Conservation (phyloP, 2,329 filamentous ascomycete species). For the Venturiaceae sp. region DNA sequence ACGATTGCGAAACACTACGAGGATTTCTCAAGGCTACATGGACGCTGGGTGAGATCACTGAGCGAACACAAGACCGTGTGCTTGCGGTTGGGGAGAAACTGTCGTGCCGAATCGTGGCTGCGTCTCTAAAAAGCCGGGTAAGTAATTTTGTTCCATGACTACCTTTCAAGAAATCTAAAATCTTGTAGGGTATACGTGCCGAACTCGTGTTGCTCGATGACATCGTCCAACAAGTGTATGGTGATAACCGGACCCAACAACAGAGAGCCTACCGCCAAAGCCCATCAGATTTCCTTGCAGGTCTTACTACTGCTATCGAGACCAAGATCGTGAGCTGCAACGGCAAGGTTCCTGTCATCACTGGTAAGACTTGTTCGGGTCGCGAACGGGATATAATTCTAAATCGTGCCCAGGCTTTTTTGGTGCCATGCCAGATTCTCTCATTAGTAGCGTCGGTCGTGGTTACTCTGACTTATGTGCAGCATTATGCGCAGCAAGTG, state of each 20-base stretch:
- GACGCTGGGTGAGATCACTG: conserved; percentile 41
- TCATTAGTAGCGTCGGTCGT: not conserved
- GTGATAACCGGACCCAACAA: conserved; percentile 45
- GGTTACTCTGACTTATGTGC: not conserved
- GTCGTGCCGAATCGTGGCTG: conserved; percentile 83
- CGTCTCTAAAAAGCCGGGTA: conserved; percentile 68
- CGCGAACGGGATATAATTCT: not conserved
- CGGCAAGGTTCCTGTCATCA: conserved; percentile 43
- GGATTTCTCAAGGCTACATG: conserved; percentile 61
- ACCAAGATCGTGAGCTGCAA: conserved; percentile 31
- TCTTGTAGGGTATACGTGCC: not conserved
- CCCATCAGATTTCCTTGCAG: conserved; percentile 24
- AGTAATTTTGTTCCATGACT: conserved; percentile 83
- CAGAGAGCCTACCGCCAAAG: conserved; percentile 87
- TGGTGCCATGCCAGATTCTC: not conserved
- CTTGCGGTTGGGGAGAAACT: conserved; percentile 94
- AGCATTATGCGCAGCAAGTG: not conserved
- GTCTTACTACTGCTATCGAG: conserved; percentile 29
- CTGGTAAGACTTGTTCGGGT: conserved; percentile 23
- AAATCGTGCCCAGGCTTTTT: not conserved
- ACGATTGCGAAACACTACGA: conserved; percentile 71
- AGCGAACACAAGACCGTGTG: conserved; percentile 55
- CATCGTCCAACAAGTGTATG: conserved; percentile 15
- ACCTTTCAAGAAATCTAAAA: conserved; percentile 72
- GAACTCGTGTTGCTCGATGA: conserved; percentile 27